Conservation (phyloP, 1,284 basidiomycete species). For the Ustilago loliicola region DNA sequence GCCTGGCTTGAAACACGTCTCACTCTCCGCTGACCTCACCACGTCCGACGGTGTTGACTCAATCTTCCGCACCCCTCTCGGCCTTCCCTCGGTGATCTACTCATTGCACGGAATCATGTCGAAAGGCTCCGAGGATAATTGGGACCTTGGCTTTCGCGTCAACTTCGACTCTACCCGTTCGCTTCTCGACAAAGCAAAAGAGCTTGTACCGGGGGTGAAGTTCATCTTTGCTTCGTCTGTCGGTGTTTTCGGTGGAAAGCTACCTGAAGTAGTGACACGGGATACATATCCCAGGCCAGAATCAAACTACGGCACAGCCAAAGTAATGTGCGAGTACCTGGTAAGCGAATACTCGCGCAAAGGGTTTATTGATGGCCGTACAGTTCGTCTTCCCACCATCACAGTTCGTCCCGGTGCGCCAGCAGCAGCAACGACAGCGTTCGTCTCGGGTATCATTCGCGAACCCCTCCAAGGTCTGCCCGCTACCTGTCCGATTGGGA, state of each 20-base stretch:
- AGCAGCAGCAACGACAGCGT: conserved; percentile 49
- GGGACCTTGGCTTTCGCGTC: conserved; percentile 50
- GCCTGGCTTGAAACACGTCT: conserved; percentile 14
- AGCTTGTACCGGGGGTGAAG: conserved; percentile 25
- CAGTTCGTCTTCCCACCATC: conserved; percentile 52
- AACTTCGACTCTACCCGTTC: conserved; percentile 52
- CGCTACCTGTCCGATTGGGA: conserved; percentile 54
- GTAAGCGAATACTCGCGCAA: conserved; percentile 54
- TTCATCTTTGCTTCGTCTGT: conserved; percentile 53
- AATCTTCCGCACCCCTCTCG: conserved; percentile 44
- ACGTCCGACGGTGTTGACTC: conserved; percentile 28
- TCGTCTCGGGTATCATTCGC: conserved; percentile 56
- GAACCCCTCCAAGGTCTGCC: conserved; percentile 46
- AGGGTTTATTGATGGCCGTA: conserved; percentile 50
- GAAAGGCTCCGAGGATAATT: conserved; percentile 49
- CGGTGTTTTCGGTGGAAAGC: conserved; percentile 49
- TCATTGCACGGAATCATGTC: conserved; percentile 60
- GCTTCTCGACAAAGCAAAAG: conserved; percentile 40
- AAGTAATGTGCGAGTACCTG: conserved; percentile 56
- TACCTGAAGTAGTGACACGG: conserved; percentile 44
- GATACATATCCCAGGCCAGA: conserved; percentile 48
- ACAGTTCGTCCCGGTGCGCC: conserved; percentile 51
- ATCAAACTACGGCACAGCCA: conserved; percentile 53
- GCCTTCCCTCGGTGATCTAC: conserved; percentile 47
- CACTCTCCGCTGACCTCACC: conserved; percentile 46